Evolutionary conservation across 1,284 basidiomycete genomes (phyloP).

Genomic region (Cryptococcus sp.): DNA sequence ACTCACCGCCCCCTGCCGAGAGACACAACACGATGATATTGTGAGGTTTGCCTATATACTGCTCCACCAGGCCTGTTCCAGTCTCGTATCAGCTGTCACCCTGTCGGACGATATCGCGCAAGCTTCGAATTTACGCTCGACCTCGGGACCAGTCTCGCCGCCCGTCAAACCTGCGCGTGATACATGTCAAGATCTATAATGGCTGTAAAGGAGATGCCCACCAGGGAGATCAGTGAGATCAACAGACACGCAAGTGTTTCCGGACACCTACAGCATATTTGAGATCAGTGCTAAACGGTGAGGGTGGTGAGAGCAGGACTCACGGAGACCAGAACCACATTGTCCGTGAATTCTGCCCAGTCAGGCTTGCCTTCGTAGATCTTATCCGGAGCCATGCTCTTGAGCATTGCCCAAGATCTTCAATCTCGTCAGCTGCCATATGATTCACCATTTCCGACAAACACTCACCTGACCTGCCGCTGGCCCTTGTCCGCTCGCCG

Average conservation of each 20-base stretch:
- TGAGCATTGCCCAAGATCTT: slow-evolving; percentile 16
- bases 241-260: slow-evolving; percentile 21
- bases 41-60: slow-evolving; percentile 17
- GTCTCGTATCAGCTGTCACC: not conserved
- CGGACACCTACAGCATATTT: slow-evolving; percentile 15
- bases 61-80: slow-evolving; percentile 14
- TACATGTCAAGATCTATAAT: not conserved
- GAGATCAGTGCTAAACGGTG: too few species aligned
- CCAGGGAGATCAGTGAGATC: slow-evolving; percentile 38
- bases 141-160: not conserved
- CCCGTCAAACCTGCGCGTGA: slow-evolving; percentile 12
- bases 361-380: not conserved
- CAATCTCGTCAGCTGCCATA: too few species aligned
- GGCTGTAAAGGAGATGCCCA: slow-evolving; percentile 7
- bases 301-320: not conserved
- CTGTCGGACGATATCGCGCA: too few species aligned
- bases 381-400: not conserved
- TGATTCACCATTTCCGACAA: not conserved
- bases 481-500: slow-evolving; percentile 11
- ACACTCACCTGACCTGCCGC: slow-evolving; percentile 3
- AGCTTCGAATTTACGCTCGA: slow-evolving; percentile 3
- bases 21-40: slow-evolving; percentile 31
- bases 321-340: slow-evolving; percentile 27
- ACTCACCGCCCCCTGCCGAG: slow-evolving; percentile 25
- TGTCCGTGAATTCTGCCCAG: slow-evolving; percentile 19